Evolutionary conservation across 345 rosid species (phyloP).

Genomic region (Camelina laxa): DNA sequence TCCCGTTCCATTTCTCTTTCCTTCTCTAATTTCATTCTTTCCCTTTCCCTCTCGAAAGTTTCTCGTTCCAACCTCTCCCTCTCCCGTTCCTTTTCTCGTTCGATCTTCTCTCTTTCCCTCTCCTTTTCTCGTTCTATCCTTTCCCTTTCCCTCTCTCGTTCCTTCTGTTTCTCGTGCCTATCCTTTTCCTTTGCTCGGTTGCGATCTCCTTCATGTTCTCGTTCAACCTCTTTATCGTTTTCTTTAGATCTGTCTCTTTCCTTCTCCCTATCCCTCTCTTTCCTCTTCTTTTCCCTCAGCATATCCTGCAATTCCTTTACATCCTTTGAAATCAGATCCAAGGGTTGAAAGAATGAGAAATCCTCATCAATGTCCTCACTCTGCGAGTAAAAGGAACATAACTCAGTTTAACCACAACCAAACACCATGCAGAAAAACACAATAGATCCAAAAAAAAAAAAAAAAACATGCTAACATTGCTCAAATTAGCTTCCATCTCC

Average conservation of each 20-base stretch:
- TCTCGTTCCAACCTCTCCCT: slow-evolving; percentile 49
- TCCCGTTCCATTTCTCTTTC: slow-evolving; percentile 41
- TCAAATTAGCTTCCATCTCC: slow-evolving; percentile 98
- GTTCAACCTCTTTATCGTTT: slow-evolving; percentile 55
- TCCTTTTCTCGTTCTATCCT: slow-evolving; percentile 54
- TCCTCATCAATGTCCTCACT: slow-evolving; percentile 88
- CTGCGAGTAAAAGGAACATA: slow-evolving; percentile 47
- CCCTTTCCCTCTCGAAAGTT: slow-evolving; percentile 68
- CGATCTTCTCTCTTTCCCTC: slow-evolving; percentile 73
- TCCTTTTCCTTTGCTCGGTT: slow-evolving; percentile 73
- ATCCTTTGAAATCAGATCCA: slow-evolving; percentile 95
- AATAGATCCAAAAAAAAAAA: slow-evolving; percentile 17
- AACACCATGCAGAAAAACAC: neutral
- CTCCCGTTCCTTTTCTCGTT: slow-evolving; percentile 50
- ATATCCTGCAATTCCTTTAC: slow-evolving; percentile 74
- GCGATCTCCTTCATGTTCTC: slow-evolving; percentile 66
- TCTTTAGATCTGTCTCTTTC: slow-evolving; percentile 58
- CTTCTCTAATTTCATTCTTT: slow-evolving; percentile 46
- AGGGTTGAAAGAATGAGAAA: slow-evolving; percentile 93
- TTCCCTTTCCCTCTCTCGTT: slow-evolving; percentile 59
- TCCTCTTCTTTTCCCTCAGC: slow-evolving; percentile 78
- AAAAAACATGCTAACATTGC: slow-evolving; percentile 61
- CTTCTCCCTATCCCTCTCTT: slow-evolving; percentile 70
- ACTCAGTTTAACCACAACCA: slow-evolving; percentile 4
- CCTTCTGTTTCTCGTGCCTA: slow-evolving; percentile 65